Evolutionary conservation across 305 asterid genomes (phyloP), one percentile per base, ranked within the genome.

Genomic region (Plantago coronopus): DNA sequence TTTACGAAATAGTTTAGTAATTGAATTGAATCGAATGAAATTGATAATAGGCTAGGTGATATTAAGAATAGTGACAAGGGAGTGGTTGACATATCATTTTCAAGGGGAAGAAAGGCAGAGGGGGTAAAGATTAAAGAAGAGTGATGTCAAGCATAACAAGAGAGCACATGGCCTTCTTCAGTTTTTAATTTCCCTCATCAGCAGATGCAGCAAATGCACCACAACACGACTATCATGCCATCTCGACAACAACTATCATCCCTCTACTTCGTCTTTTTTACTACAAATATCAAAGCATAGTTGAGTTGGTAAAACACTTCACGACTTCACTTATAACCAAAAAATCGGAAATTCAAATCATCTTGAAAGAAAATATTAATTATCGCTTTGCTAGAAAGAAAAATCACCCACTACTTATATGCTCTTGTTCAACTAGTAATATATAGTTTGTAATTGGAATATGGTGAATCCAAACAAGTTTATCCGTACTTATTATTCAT

Each of bases 31-130:
- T n/a, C n/a, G n/a, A n/a, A n/a, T n/a, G n/a, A n/a, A n/a, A n/a
- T 47, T 2, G 5, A 21, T 10, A 7, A 5, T 43, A 0, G 7
- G 6, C 6, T 31, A 57, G 48, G 18, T 14, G 54, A 48, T 42
- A 57, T n/a, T 71, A 29, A 48, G 57, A 31, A 18, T 25, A 42
- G 49, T 38, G 62, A 18, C 71, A 59, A 48, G 29, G 21, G 20
- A 75, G 88, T 81, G 62, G 88, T 79, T 81, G 88, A 71, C 58
- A 65, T 73, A 75, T 87, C 89, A 63, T 73, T 76, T 62, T 87
- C 88, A 65, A 65, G 58, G 43, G 50, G 53, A 65, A 69, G 69
- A 76, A 75, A 72, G 25, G 44, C 46, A 63, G 54, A 16, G 20
- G n/a, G n/a, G 1, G n/a, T n/a, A n/a, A n/a, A n/a, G n/a, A n/a